Evolutionary conservation across 768 basidiomycete genomes (phyloP).

Genomic region (Lentinula aciculospora): DNA sequence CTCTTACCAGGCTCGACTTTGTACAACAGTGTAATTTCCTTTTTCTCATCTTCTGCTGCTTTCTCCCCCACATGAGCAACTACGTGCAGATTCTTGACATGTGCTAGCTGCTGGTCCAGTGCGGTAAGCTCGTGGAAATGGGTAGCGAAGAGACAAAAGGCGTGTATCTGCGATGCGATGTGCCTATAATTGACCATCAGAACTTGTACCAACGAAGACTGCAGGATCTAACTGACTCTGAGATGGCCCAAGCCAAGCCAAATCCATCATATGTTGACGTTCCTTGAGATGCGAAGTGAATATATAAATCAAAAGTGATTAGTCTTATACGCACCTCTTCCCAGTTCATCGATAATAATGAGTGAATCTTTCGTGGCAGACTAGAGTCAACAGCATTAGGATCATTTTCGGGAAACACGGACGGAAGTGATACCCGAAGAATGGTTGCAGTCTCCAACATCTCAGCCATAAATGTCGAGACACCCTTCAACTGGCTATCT

Average conservation of each 20-base stretch:
- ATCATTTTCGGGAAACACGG: background rate
- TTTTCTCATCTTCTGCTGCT: conserved; percentile 64
- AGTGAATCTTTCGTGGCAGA: conserved; percentile 89
- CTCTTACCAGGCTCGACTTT: conserved; percentile 85
- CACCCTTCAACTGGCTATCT: conserved; percentile 95
- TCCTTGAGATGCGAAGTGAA: conserved; percentile 35
- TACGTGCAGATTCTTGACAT: conserved; percentile 94
- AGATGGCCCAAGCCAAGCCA: conserved; percentile 95
- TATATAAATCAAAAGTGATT: background rate
- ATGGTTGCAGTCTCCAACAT: conserved; percentile 99
- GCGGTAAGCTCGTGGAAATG: conserved; percentile 98
- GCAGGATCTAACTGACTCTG: conserved; percentile 57
- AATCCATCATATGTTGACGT: conserved; percentile 84
- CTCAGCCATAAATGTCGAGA: conserved; percentile 99
- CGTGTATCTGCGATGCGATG: conserved; percentile 87
- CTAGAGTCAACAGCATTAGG: conserved; percentile 30
- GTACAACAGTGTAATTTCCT: conserved; percentile 90
- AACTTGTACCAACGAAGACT: background rate
- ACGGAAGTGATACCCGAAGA: conserved; percentile 48
- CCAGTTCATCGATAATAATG: conserved; percentile 96
- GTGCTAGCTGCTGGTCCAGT: conserved; percentile 76
- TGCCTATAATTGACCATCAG: conserved; percentile 47
- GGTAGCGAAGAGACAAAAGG: conserved; percentile 95
- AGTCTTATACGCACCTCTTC: conserved; percentile 52
- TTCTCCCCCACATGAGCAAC: conserved; percentile 81